Percentiles rank a stretch among this genome's conserved stretches.
These are phyloP conservation scores for Didymella pinodella DNA, from an alignment of 2,329 filamentous ascomycete species.

Conservation along the genomic window DNA sequence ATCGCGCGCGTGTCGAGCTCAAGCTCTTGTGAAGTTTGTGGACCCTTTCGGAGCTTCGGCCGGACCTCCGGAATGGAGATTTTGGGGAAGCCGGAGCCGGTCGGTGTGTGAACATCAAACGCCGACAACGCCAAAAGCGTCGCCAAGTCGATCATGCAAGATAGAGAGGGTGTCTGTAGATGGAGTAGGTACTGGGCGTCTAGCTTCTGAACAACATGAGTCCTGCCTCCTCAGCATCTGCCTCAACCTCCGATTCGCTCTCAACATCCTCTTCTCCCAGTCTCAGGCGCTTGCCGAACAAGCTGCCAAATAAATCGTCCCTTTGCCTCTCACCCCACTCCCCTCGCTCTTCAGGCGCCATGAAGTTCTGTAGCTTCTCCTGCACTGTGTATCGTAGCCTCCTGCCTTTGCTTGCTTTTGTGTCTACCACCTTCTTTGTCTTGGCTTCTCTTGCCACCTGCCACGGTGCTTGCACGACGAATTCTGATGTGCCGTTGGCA, in stretches of 20 bases:
- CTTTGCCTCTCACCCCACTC: constrained; percentile 82
- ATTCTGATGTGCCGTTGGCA: constrained; percentile 56
- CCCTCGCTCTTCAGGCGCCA: constrained; percentile 86
- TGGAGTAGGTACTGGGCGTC: not conserved
- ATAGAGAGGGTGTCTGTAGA: too few species aligned
- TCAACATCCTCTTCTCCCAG: constrained; percentile 55
- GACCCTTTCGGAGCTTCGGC: constrained; percentile 25
- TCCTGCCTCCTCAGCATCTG: constrained; percentile 48
- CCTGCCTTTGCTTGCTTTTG: constrained; percentile 91
- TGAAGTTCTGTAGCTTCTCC: constrained; percentile 97
- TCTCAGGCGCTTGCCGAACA: constrained; percentile 57
- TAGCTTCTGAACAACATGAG: constrained; percentile 52
- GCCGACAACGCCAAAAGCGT: not conserved
- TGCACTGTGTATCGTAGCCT: constrained; percentile 95
- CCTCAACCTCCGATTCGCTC: constrained; percentile 47
- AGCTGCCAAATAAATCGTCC: constrained; percentile 65
- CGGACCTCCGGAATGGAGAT: constrained; percentile 12
- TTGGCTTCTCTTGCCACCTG: constrained; percentile 78
- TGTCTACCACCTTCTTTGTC: constrained; percentile 86
- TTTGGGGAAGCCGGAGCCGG: constrained; percentile 23
- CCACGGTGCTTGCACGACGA: constrained; percentile 59
- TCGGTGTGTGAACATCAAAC: constrained; percentile 13
- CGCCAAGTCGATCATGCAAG: not conserved
- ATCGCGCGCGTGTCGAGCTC: not conserved
- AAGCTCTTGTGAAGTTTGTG: constrained; percentile 2